Conservation (phyloP, 306 rosid genomes). For the Lathyrus tuberosus region DNA sequence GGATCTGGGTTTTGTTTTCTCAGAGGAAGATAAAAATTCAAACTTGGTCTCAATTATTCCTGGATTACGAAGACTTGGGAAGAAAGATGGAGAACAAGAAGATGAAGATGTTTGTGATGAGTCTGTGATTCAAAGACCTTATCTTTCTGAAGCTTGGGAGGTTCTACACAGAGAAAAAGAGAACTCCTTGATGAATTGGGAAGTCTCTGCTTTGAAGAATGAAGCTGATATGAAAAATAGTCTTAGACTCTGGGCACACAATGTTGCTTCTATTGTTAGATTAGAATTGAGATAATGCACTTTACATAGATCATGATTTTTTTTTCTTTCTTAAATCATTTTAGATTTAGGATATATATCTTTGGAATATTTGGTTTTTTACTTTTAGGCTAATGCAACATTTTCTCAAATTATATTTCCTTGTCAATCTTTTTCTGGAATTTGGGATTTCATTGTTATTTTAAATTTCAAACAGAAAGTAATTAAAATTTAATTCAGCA, state of each 20-base stretch:
- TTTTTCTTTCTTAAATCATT: neutral
- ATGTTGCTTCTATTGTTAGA: constrained; percentile 84
- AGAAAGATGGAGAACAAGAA: constrained; percentile 31
- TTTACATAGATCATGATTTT: constrained; percentile 13
- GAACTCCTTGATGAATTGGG: constrained; percentile 70
- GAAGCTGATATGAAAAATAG: constrained; percentile 70
- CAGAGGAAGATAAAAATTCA: constrained; percentile 75
- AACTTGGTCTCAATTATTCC: constrained; percentile 81
- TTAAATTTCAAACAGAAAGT: neutral
- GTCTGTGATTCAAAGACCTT: constrained; percentile 62
- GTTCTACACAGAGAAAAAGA: constrained; percentile 51
- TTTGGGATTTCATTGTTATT: constrained; percentile 9
- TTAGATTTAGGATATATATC: neutral
- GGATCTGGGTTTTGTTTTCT: constrained; percentile 94
- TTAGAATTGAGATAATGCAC: constrained; percentile 40
- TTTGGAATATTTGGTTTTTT: neutral
- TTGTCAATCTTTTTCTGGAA: neutral
- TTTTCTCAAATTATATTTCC: neutral
- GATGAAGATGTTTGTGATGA: constrained; percentile 34
- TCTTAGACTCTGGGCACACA: constrained; percentile 86
- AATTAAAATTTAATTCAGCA: constrained; percentile 31
- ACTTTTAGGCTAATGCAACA: neutral
- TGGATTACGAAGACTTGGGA: constrained; percentile 72
- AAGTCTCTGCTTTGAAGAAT: constrained; percentile 54
- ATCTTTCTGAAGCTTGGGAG: constrained; percentile 89